phyloP scores from a whole-genome alignment of 306 rosid genomes.

The Oxytropis ochrocephala region DNA sequence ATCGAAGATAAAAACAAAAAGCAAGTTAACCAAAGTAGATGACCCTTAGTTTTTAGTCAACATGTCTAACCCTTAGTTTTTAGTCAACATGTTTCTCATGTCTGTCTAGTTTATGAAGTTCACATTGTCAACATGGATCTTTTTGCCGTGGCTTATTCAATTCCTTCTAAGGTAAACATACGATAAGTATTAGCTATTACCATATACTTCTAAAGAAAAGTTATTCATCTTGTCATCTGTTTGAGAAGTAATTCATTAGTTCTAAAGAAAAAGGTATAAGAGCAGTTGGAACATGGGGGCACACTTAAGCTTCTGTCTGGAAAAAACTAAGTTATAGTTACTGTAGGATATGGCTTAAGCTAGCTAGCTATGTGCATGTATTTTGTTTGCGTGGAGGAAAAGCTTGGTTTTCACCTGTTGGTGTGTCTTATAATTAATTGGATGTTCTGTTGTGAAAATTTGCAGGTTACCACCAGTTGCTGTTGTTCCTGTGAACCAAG shows the following conservation, averaged over 20 bases:
- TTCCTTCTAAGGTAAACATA: neutral
- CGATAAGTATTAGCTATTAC: neutral
- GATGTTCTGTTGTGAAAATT: neutral
- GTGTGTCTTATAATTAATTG: conserved; percentile 4
- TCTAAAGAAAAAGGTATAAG: no score
- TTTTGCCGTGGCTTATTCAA: neutral
- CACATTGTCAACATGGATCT: neutral
- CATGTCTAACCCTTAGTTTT: neutral
- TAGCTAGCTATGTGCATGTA: neutral
- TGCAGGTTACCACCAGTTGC: conserved; percentile 25
- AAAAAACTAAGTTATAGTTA: no score
- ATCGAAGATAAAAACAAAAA: no score
- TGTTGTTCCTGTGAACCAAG: neutral
- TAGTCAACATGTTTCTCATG: neutral
- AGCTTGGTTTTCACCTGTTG: neutral
- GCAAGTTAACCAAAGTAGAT: no score
- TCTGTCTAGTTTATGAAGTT: neutral
- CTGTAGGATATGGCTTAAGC: no score
- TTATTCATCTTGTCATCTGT: neutral
- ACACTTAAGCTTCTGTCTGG: neutral
- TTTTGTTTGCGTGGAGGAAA: neutral
- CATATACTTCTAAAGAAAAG: neutral
- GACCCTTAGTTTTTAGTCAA: neutral
- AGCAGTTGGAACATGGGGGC: neutral
- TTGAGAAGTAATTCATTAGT: neutral